Evolutionary conservation across 805 yeast genomes (phyloP).

Genomic region (Kuraishia molischiana): DNA sequence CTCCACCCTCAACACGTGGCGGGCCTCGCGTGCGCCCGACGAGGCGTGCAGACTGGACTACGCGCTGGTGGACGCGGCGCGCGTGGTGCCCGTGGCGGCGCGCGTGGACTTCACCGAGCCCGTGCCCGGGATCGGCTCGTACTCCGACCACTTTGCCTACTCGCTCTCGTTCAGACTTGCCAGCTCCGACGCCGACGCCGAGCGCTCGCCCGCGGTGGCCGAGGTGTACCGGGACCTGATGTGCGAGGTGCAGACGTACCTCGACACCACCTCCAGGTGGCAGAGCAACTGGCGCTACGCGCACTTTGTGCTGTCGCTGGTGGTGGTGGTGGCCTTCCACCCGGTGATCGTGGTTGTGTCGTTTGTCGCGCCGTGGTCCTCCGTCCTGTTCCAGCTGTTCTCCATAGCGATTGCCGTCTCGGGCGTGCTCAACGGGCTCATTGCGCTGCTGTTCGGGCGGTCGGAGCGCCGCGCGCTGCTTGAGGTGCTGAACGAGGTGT

Average conservation of each 20-base stretch:
- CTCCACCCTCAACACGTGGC: slow-evolving; percentile 80
- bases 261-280: slow-evolving; percentile 33
- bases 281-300: slow-evolving; percentile 57
- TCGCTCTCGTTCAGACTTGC: slow-evolving; percentile 28
- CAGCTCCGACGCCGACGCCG: not conserved
- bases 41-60: slow-evolving; percentile 90
- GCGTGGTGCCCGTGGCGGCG: slow-evolving; percentile 48
- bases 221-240: slow-evolving; percentile 41
- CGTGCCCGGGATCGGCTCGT: slow-evolving; percentile 61
- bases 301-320: slow-evolving; percentile 53
- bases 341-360: slow-evolving; percentile 55
- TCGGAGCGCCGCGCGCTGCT: slow-evolving; percentile 68
- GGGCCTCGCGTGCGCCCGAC: slow-evolving; percentile 38
- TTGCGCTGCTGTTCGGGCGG: slow-evolving; percentile 72
- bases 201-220: slow-evolving; percentile 4
- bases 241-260: slow-evolving; percentile 33
- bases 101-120: slow-evolving; percentile 65
- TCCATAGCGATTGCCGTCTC: slow-evolving; percentile 48
- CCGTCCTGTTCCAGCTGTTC: slow-evolving; percentile 53
- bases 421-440: slow-evolving; percentile 67
- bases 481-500: slow-evolving; percentile 69
- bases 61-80: slow-evolving; percentile 59
- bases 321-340: slow-evolving; percentile 39
- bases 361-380: slow-evolving; percentile 42
- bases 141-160: slow-evolving; percentile 91